Evolutionary conservation across 129 eudicot species (phyloP).

Genomic region (Flaveria sonorensis): DNA sequence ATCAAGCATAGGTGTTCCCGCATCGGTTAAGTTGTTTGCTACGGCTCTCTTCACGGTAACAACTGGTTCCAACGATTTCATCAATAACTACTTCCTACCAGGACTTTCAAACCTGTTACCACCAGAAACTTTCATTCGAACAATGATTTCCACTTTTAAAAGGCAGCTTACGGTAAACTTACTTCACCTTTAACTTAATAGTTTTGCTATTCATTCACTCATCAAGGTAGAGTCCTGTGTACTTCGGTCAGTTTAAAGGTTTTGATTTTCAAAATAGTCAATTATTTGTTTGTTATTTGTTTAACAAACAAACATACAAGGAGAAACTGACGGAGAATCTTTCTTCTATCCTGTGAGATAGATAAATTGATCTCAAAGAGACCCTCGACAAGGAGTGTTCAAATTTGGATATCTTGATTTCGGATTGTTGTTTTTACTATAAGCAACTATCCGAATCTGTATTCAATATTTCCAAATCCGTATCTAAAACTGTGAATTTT

Average conservation of each 20-base stretch:
- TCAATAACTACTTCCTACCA: conserved; percentile 73
- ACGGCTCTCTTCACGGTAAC: conserved; percentile 58
- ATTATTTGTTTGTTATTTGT: neutral
- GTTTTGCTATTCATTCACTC: neutral
- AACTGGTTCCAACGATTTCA: conserved; percentile 77
- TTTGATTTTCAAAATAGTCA: neutral
- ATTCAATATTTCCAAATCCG: no score
- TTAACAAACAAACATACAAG: no score
- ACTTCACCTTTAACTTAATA: neutral
- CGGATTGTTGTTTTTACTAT: no score
- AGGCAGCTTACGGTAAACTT: conserved; percentile 26
- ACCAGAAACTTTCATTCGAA: conserved; percentile 48
- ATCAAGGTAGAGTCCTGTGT: neutral
- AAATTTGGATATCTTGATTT: no score
- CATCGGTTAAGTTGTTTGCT: conserved; percentile 43
- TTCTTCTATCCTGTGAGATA: no score
- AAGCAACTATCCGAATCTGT: no score
- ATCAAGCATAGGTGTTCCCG: conserved; percentile 46
- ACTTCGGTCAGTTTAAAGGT: neutral
- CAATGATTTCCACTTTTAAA: conserved; percentile 48
- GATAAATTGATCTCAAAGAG: no score
- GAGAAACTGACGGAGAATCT: no score
- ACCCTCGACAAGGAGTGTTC: no score
- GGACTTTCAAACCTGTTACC: conserved; percentile 36
- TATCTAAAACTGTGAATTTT: no score